Conservation (phyloP, 1,284 basidiomycete genomes). For the Irpex sp. region DNA sequence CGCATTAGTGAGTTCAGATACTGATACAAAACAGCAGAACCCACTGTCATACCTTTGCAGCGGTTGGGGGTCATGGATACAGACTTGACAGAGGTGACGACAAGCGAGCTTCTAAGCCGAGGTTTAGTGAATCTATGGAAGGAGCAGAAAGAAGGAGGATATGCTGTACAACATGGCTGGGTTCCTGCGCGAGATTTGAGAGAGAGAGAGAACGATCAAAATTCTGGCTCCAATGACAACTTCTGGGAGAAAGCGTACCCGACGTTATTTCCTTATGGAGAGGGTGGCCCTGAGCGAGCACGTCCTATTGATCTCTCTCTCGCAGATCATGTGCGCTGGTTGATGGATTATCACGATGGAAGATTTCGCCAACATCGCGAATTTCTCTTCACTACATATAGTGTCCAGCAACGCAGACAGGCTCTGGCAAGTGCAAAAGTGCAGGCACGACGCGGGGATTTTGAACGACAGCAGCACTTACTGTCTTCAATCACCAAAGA, state of each 20-base stretch:
- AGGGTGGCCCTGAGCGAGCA: slow-evolving; percentile 41
- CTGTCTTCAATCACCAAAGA: not conserved
- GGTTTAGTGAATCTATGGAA: not conserved
- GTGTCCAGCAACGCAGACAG: not conserved
- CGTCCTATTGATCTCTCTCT: not conserved
- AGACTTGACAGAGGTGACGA: no score
- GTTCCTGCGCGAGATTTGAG: not conserved
- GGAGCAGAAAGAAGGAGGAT: not conserved
- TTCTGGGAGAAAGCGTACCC: slow-evolving; percentile 41
- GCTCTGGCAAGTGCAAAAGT: not conserved
- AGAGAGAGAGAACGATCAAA: not conserved
- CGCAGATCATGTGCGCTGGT: not conserved
- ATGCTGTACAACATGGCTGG: not conserved
- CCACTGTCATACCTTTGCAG: no score
- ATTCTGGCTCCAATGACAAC: slow-evolving; percentile 19
- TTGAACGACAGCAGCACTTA: not conserved
- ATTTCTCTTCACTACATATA: not conserved
- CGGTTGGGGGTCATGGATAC: no score
- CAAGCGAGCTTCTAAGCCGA: no score
- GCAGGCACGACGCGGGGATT: not conserved
- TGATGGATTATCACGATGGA: not conserved
- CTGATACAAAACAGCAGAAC: no score
- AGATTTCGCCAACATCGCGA: not conserved
- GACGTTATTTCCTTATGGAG: slow-evolving; percentile 47
- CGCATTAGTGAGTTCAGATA: no score